Conservation (phyloP, 1,139 yeast species). For the Pichia sp. region DNA sequence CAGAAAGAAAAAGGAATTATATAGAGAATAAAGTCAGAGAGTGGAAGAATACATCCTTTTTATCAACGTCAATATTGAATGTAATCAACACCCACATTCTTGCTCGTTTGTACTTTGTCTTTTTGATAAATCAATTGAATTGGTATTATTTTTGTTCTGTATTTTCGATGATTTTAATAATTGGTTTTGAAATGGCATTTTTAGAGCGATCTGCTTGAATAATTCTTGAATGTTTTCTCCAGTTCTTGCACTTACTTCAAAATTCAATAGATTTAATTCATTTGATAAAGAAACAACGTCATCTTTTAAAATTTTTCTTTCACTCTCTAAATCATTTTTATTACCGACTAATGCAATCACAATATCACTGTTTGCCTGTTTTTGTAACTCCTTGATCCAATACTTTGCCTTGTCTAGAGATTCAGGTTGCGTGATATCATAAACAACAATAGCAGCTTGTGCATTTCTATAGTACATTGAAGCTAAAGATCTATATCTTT, state of each 20-base stretch:
- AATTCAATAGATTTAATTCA: constrained; percentile 74
- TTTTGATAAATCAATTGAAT: constrained; percentile 37
- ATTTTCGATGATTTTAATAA: not conserved
- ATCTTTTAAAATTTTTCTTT: constrained; percentile 48
- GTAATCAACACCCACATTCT: constrained; percentile 25
- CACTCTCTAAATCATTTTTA: constrained; percentile 60
- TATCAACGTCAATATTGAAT: not conserved
- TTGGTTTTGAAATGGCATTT: constrained; percentile 37
- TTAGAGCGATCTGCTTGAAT: constrained; percentile 75
- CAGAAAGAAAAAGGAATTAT: too few relatives aligned
- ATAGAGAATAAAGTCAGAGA: not conserved
- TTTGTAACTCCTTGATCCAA: constrained; percentile 93
- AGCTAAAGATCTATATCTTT: constrained; percentile 71
- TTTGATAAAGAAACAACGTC: constrained; percentile 54
- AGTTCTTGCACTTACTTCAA: constrained; percentile 92
- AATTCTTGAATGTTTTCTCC: constrained; percentile 76
- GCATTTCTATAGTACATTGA: constrained; percentile 86
- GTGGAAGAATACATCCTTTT: too few relatives aligned
- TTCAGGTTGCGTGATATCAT: constrained; percentile 58
- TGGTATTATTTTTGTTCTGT: not conserved
- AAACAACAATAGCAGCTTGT: constrained; percentile 76
- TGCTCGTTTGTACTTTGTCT: constrained; percentile 41
- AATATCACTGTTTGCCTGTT: constrained; percentile 78
- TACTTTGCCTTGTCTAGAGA: constrained; percentile 86
- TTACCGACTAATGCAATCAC: constrained; percentile 83